Evolutionary conservation across 257 asterid genomes (phyloP).

Genomic region (Cruciata laevipes): DNA sequence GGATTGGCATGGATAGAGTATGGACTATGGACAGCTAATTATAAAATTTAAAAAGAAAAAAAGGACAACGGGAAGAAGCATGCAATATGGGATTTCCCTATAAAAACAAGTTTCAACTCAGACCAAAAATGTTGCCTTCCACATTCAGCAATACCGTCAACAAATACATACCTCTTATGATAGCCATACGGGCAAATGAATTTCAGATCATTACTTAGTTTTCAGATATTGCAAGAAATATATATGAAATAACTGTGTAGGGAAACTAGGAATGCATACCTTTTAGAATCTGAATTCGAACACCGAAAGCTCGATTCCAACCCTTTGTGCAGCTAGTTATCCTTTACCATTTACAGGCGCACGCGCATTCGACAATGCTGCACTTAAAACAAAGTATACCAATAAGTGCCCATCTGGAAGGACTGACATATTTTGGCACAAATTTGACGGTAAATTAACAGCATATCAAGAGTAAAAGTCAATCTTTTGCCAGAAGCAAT

Average conservation of each 20-base stretch:
- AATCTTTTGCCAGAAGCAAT: no score
- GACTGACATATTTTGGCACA: no score
- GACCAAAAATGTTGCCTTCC: not conserved
- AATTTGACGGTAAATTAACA: no score
- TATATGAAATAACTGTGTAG: not conserved
- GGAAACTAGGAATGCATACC: not conserved
- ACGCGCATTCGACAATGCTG: not conserved
- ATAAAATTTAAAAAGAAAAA: no score
- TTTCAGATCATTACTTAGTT: no score
- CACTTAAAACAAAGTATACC: not conserved
- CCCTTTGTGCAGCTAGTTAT: not conserved
- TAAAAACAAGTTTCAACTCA: not conserved
- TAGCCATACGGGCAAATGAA: not conserved
- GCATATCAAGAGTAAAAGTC: no score
- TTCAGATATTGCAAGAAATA: not conserved
- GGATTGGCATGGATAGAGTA: not conserved
- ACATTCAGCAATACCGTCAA: not conserved
- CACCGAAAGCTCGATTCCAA: not conserved
- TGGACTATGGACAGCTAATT: not conserved
- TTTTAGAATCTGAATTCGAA: not conserved
- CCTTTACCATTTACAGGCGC: no score
- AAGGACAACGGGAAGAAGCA: not conserved
- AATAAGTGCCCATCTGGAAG: no score
- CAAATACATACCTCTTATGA: not conserved
- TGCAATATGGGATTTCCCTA: not conserved